phyloP scores from a whole-genome alignment of 2,329 filamentous ascomycete species.

The Aureobasidium sp. region DNA sequence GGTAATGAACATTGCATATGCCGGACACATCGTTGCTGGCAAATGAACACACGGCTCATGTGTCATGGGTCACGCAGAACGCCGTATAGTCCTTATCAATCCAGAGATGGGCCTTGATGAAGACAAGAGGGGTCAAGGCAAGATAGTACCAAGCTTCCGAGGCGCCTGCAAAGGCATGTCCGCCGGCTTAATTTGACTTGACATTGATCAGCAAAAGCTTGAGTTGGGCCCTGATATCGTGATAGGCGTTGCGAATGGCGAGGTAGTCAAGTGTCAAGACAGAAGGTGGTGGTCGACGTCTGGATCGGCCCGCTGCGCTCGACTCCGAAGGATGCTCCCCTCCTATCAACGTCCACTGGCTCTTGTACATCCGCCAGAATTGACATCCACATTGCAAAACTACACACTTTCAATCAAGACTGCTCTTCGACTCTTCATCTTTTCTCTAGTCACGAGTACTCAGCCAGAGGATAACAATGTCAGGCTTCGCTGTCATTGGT shows the following conservation, averaged over 20 bases:
- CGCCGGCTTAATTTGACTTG: background rate
- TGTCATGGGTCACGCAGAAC: background rate
- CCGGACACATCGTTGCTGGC: background rate
- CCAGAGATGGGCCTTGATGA: background rate
- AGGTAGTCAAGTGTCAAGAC: background rate
- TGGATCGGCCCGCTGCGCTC: conserved; percentile 6
- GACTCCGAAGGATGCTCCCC: background rate
- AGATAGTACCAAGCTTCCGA: background rate
- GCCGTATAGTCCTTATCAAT: background rate
- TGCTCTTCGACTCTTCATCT: too few relatives aligned
- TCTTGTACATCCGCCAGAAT: background rate
- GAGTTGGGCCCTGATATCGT: background rate
- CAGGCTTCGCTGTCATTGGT: background rate
- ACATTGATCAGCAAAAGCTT: background rate
- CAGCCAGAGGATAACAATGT: background rate
- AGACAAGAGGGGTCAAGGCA: background rate
- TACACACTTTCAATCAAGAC: too few relatives aligned
- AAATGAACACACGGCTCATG: too few relatives aligned
- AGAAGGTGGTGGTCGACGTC: background rate
- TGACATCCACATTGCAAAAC: too few relatives aligned
- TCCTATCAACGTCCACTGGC: background rate
- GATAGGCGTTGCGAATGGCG: background rate
- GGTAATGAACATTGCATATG: background rate
- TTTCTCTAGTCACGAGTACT: background rate
- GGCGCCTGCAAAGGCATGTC: background rate